A percentile compares a stretch with the other conserved stretches of the same genome.
Conservation (phyloP, 495 filamentous ascomycete genomes). For the Penicillium egyptiacum region DNA sequence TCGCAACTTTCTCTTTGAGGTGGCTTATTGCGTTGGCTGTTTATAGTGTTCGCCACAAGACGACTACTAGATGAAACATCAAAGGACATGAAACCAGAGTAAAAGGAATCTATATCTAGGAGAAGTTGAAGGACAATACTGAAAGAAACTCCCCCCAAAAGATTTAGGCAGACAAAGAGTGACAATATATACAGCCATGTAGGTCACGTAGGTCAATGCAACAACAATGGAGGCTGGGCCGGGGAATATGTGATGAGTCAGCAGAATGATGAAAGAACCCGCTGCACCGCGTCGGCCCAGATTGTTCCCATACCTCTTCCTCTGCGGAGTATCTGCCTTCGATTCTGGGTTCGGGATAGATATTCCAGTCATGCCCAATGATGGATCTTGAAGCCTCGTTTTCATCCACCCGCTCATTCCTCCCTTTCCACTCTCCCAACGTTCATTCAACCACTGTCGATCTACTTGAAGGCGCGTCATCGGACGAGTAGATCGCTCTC, state of each 20-base stretch:
- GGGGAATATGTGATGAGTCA: constrained; percentile 10
- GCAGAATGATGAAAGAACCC: constrained; percentile 9
- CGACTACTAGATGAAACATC: background rate
- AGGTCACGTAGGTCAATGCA: background rate
- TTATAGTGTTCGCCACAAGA: background rate
- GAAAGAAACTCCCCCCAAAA: no score
- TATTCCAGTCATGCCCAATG: constrained; percentile 7
- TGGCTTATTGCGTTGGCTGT: background rate
- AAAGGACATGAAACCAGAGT: background rate
- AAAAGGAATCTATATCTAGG: background rate
- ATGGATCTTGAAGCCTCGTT: constrained; percentile 6
- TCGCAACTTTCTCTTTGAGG: background rate
- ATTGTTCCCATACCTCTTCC: constrained; percentile 10
- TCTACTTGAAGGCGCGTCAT: constrained; percentile 10
- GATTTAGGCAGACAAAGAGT: background rate
- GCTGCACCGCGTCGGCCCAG: constrained; percentile 5
- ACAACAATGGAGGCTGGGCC: constrained; percentile 4
- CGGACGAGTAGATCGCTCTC: constrained; percentile 8
- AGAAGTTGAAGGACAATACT: background rate
- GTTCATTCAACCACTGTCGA: background rate
- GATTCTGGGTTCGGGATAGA: background rate
- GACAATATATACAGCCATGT: background rate
- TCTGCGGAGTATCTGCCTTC: constrained; percentile 3
- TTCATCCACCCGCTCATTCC: background rate
- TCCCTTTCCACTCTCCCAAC: background rate